A percentile compares a stretch with the other conserved stretches of the same genome.
phyloP scores from a whole-genome alignment of 2,329 filamentous ascomycete genomes.

The Colletotrichum shisoi region DNA sequence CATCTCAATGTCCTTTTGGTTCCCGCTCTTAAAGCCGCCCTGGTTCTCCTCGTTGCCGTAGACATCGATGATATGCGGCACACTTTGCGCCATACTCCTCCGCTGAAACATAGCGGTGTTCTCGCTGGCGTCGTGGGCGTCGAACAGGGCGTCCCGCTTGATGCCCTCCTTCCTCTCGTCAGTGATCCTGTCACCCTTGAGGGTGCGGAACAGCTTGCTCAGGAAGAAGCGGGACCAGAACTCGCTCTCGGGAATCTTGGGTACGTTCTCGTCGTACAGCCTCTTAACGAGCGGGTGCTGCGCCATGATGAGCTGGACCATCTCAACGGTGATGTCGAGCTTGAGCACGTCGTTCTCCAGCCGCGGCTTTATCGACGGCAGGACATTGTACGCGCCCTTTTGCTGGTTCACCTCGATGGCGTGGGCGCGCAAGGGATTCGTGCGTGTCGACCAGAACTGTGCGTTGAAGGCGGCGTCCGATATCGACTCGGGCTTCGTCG shows the following conservation, averaged over 20 bases:
- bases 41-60: slow-evolving; percentile 96
- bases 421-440: slow-evolving; percentile 85
- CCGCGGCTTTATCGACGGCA: slow-evolving; percentile 85
- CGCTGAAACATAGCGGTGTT: slow-evolving; percentile 64
- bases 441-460: slow-evolving; percentile 93
- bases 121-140: slow-evolving; percentile 81
- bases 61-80: slow-evolving; percentile 90
- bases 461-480: slow-evolving; percentile 81
- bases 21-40: slow-evolving; percentile 81
- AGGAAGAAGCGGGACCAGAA: slow-evolving; percentile 97
- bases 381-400: slow-evolving; percentile 89
- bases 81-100: slow-evolving; percentile 67
- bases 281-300: slow-evolving; percentile 91
- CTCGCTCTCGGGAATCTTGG: slow-evolving; percentile 76
- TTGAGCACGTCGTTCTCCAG: slow-evolving; percentile 77
- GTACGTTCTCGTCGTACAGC: slow-evolving; percentile 93
- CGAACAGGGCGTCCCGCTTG: slow-evolving; percentile 73
- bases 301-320: slow-evolving; percentile 89
- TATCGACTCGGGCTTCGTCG: slow-evolving; percentile 84
- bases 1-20: slow-evolving; percentile 90
- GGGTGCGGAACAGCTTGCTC: slow-evolving; percentile 86
- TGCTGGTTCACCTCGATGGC: slow-evolving; percentile 88
- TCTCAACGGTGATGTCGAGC: slow-evolving; percentile 86
- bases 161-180: slow-evolving; percentile 71
- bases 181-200: slow-evolving; percentile 86